Evolutionary conservation across 176 grass and related monocot genomes (phyloP), one percentile per base, ranked within the genome.

Genomic region (Neostapfia colusana): DNA sequence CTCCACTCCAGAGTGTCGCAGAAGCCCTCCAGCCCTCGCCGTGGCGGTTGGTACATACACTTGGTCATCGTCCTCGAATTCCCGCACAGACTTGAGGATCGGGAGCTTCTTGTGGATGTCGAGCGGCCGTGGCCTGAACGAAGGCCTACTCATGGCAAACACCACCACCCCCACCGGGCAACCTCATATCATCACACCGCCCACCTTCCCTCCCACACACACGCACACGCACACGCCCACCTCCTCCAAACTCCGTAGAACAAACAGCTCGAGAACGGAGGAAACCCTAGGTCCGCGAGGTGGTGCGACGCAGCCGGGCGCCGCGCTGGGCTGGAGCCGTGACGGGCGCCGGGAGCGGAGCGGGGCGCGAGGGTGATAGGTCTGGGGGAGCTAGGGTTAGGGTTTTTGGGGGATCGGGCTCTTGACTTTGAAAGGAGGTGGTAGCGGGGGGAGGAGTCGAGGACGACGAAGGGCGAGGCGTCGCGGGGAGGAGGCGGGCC

Each of bases 21-120:
- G 71, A 27, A 88, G 70, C 45, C 76, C 76, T 71, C 82, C 67
- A 27, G 53, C 62, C 82, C 82, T 70, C 14, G 74, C 55, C 20
- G 75, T 63, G 25, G 84, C 24, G 37, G 81, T 18, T 45, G 76
- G 13, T 31, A 31, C 44, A 44, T 51, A n/a, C 61, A 61, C 61
- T 28, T 1, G 81, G 45, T 99, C 95, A 14, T 99, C 95, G 65
- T 99, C 95, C 68, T 99, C 95, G 70, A 95, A 95, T 74, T 95
- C 95, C 82, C 91, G 87, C 53, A 76, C 75, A 16, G 92, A 95
- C 74, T 91, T 99, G 76, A 99, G 80, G 70, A 99, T 90, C 0
- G 95, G 91, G 76, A 99, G 87, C 85, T 92, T 99, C 72, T 99
- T 99, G 82, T 99, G 92, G 81, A 99, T 99, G 85, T 99, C 95